Base-by-base conservation (phyloP, 2,329 filamentous ascomycete genomes). In the Penicillium sp. region DNA sequence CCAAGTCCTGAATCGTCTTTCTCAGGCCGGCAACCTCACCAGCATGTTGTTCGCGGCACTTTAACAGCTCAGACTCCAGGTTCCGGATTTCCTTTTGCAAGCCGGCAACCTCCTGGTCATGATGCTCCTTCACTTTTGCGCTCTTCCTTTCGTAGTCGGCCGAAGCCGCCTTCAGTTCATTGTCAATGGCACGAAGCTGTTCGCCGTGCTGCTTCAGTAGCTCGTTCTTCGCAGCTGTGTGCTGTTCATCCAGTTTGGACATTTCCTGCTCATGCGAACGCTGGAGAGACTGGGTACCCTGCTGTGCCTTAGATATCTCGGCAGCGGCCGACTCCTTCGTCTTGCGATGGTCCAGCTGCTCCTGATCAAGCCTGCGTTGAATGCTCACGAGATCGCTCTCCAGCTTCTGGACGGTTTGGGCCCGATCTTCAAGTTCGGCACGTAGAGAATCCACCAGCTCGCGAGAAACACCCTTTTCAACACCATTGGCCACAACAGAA, bases 391-490 rank as follows among this genome's bases (percentile, higher is more conserved):
- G 64, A 28, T 81, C 76, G 8, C 74, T 72, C 59, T 83, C 79
- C 24, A 80, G 64, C 35, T 77, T 77, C 49, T 81, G 74, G 24
- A 84, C 70, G 1, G 72, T 73, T 51, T 80, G 74, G 18, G 82
- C 82, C 52, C 85, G 88, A 49, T 91, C 84, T 49, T 86, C 83
- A 0, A 95, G 68, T 63, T 96, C 85, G 4, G 77, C 77, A 40
- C 88, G 82, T 26, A 98, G 74, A 1, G 86, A 85, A 65, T 98
- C 93, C 3, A 98, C 87, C 29, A 97, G 74, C 60, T 97, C 89
- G 32, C 91, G 81, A n/a, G 94, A 95, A 29, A 98, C 86, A 3
- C 91, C 91, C 60, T 91, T 90, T 56, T 93, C 84, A 9, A 90
- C 73, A 0, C 87, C 87, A 62, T 90, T 89, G 35, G 84, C 78